Evolutionary conservation across 2,329 filamentous ascomycete species (phyloP).

Genomic region (Penicillium sp.): DNA sequence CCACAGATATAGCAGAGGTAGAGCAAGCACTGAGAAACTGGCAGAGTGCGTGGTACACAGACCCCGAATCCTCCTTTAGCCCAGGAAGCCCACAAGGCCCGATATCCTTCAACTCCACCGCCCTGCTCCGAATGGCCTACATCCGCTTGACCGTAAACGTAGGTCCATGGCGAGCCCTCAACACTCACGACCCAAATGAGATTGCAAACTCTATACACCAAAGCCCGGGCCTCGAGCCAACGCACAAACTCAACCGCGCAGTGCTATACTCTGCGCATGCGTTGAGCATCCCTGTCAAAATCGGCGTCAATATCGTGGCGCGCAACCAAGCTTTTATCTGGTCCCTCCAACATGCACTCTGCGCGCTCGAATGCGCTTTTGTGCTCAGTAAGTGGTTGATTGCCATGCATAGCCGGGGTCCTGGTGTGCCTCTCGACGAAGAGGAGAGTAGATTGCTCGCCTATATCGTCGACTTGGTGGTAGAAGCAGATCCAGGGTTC

Average conservation of each 20-base stretch:
- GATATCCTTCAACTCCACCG: constrained; percentile 22
- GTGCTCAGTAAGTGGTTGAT: constrained; percentile 43
- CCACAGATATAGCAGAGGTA: too few relatives aligned
- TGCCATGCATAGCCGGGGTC: too few relatives aligned
- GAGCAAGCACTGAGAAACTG: background rate
- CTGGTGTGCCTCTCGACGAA: too few relatives aligned
- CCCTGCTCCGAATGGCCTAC: constrained; percentile 22
- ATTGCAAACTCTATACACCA: constrained; percentile 3
- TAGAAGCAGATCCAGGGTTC: background rate
- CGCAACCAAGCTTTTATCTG: constrained; percentile 25
- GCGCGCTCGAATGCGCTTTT: constrained; percentile 32
- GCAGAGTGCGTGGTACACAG: constrained; percentile 43
- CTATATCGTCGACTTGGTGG: too few relatives aligned
- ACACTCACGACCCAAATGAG: background rate
- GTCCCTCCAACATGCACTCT: constrained; percentile 28
- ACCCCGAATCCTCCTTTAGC: constrained; percentile 53
- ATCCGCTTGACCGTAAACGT: constrained; percentile 16
- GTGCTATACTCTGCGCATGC: constrained; percentile 19
- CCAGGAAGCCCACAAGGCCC: constrained; percentile 14
- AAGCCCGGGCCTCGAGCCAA: background rate
- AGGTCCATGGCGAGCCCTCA: constrained; percentile 9
- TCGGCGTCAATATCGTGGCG: constrained; percentile 10
- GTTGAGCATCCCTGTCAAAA: constrained; percentile 20
- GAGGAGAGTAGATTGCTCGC: too few relatives aligned
- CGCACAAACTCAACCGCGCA: constrained; percentile 1